phyloP scores from a whole-genome alignment of 2,329 filamentous ascomycete species.

The Aureobasidium sp. region DNA sequence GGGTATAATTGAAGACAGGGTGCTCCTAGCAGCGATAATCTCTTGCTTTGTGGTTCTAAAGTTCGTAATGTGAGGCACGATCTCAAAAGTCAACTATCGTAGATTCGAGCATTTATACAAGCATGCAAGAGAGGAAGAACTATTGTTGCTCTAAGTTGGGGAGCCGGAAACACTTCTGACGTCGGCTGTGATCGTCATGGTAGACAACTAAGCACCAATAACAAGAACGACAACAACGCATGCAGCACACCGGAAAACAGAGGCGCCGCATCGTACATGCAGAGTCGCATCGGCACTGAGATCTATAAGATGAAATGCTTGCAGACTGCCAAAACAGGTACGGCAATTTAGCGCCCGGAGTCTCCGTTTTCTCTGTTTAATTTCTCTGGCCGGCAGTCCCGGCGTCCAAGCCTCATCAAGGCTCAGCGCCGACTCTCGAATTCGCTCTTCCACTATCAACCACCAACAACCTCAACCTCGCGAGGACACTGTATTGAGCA shows the following conservation, averaged over 20 bases:
- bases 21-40: not conserved
- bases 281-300: not conserved
- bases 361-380: conserved; percentile 2
- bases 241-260: not conserved
- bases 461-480: not conserved
- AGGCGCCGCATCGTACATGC: not conserved
- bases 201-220: not conserved
- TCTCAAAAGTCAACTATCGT: not conserved
- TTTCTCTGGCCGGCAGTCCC: conserved; percentile 7
- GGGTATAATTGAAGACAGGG: not conserved
- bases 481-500: not conserved
- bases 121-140: not conserved
- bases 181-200: not conserved
- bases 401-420: not conserved
- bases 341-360: not conserved
- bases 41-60: too few species aligned
- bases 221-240: not conserved
- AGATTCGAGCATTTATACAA: not conserved
- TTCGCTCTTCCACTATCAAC: not conserved
- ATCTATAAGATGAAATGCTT: not conserved
- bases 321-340: not conserved
- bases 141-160: not conserved
- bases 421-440: not conserved
- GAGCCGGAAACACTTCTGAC: not conserved
- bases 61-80: too few species aligned